phyloP scores from a whole-genome alignment of 208 protist species.

The Entamoeba moshkovskii region DNA sequence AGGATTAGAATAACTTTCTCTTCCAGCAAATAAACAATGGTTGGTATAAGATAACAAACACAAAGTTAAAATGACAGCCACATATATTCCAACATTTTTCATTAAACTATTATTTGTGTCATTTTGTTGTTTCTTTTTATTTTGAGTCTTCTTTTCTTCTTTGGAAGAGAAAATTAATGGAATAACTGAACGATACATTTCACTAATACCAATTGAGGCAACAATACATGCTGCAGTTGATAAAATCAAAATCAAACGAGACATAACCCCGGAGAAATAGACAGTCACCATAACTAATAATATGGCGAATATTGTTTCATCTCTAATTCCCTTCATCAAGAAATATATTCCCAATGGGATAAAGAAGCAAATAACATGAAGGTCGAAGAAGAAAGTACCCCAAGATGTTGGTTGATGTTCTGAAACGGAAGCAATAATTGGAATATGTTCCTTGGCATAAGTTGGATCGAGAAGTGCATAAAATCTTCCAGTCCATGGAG shows the following conservation, averaged over 20 bases:
- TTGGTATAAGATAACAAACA: conserved; percentile 49
- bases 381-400: conserved; percentile 73
- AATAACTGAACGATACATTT: conserved; percentile 35
- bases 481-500: conserved; percentile 57
- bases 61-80: conserved; percentile 39
- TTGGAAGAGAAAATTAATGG: not conserved
- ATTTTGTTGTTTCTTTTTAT: conserved; percentile 19
- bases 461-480: conserved; percentile 70
- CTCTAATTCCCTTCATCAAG: conserved; percentile 51
- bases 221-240: conserved; percentile 59
- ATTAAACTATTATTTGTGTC: not conserved
- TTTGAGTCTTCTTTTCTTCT: conserved; percentile 14
- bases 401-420: conserved; percentile 80
- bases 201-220: conserved; percentile 47
- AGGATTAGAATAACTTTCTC: conserved; percentile 60
- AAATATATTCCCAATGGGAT: conserved; percentile 67
- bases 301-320: conserved; percentile 63
- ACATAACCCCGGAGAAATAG: conserved; percentile 71
- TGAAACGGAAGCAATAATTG: conserved; percentile 75
- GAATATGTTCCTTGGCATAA: conserved; percentile 67
- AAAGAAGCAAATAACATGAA: conserved; percentile 60
- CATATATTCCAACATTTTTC: conserved; percentile 26
- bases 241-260: conserved; percentile 70
- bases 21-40: conserved; percentile 7
- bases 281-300: conserved; percentile 57